Evolutionary conservation across 2,329 filamentous ascomycete species (phyloP).

Genomic region (Chalaropsis ovoidea): DNA sequence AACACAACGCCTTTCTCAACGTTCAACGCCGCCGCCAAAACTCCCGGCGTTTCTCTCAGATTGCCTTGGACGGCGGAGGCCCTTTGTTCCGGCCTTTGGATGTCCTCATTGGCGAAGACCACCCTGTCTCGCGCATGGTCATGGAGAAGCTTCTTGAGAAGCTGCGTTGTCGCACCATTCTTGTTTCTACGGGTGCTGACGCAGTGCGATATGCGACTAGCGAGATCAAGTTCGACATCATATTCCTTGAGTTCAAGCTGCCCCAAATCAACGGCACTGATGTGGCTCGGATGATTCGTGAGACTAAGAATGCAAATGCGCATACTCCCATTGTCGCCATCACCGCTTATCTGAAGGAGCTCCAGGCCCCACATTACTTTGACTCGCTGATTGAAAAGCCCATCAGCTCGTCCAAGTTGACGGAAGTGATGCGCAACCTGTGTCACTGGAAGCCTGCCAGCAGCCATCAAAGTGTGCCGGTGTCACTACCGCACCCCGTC

Average conservation of each 20-base stretch:
- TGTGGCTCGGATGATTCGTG: slow-evolving; percentile 92
- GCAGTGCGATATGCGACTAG: slow-evolving; percentile 89
- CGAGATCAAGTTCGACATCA: slow-evolving; percentile 97
- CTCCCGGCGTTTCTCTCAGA: slow-evolving; percentile 85
- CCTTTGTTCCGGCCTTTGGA: slow-evolving; percentile 85
- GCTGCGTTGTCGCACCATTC: slow-evolving; percentile 85
- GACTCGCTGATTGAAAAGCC: slow-evolving; percentile 94
- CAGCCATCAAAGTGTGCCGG: slow-evolving; percentile 36
- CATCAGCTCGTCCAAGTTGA: slow-evolving; percentile 82
- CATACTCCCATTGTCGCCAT: slow-evolving; percentile 93
- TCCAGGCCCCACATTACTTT: slow-evolving; percentile 91
- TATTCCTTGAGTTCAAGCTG: slow-evolving; percentile 94
- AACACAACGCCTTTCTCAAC: slow-evolving; percentile 78
- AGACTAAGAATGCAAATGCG: slow-evolving; percentile 89
- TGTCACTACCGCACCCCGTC: slow-evolving; percentile 47
- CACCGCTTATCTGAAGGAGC: slow-evolving; percentile 93
- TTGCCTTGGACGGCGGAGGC: slow-evolving; percentile 64
- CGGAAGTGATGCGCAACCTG: slow-evolving; percentile 73
- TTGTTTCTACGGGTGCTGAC: slow-evolving; percentile 79
- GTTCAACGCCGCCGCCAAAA: slow-evolving; percentile 92
- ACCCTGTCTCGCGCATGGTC: slow-evolving; percentile 93
- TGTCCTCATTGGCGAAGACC: slow-evolving; percentile 93
- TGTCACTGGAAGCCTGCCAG: slow-evolving; percentile 87
- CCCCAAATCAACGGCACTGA: slow-evolving; percentile 92
- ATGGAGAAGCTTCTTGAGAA: slow-evolving; percentile 98